These are phyloP conservation scores for Punctularia strigosozonata DNA, from an alignment of 768 basidiomycete species.

Conservation along the genomic window DNA sequence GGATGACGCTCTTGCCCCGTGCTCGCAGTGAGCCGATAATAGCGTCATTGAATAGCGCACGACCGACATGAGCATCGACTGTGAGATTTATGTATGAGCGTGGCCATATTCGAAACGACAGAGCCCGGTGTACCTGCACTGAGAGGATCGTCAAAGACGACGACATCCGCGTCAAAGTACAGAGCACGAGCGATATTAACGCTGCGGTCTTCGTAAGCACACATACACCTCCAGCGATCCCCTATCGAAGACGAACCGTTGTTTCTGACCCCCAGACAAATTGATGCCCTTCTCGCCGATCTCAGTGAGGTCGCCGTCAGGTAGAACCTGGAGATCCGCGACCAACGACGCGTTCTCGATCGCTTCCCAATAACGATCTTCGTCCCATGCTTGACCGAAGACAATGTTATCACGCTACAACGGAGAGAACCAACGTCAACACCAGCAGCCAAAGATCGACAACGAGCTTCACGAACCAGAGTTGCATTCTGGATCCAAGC, in stretches of 20 bases:
- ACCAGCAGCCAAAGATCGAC: not conserved
- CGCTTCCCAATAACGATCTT: constrained; percentile 53
- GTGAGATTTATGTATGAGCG: constrained; percentile 11
- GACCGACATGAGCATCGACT: constrained; percentile 72
- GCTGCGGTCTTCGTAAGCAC: too few species aligned
- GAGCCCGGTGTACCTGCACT: constrained; percentile 36
- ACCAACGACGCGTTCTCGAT: constrained; percentile 47
- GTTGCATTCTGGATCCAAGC: constrained; percentile 71
- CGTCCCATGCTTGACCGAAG: constrained; percentile 55
- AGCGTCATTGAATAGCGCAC: constrained; percentile 55
- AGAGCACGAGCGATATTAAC: constrained; percentile 63
- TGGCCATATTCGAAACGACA: not conserved
- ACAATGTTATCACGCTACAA: constrained; percentile 50
- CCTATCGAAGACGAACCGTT: too few species aligned
- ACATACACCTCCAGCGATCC: too few species aligned
- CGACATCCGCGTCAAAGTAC: constrained; percentile 51
- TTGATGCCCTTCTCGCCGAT: constrained; percentile 67
- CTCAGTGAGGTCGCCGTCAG: constrained; percentile 65
- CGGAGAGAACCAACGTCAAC: not conserved
- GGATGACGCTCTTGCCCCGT: constrained; percentile 37
- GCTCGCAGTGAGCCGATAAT: constrained; percentile 35
- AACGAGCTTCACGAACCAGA: constrained; percentile 25
- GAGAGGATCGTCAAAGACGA: constrained; percentile 54
- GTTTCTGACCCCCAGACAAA: constrained; percentile 55
- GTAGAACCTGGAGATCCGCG: constrained; percentile 51